Conservation (phyloP, 495 filamentous ascomycete species). For the Tuber indicum region DNA sequence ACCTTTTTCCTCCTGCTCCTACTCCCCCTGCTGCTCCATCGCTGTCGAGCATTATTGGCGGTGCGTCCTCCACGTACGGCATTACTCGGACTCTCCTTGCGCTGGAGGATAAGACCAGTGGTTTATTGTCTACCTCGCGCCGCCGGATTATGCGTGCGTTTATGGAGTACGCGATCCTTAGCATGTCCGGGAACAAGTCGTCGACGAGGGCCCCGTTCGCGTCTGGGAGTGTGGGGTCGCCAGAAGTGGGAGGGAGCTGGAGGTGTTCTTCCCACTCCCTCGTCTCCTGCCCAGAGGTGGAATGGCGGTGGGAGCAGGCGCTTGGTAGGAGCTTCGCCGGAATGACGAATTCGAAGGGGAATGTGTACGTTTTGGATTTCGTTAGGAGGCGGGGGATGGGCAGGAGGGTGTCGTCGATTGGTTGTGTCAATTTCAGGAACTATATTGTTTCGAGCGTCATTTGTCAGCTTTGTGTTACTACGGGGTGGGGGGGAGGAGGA, state of each 20-base stretch:
- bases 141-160: constrained; percentile 51
- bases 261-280: constrained; percentile 67
- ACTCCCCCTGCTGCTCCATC: constrained; percentile 42
- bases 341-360: constrained; percentile 84
- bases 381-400: constrained; percentile 64
- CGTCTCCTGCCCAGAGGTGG: constrained; percentile 42
- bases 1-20: constrained; percentile 52
- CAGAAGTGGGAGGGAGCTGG: constrained; percentile 71
- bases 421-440: constrained; percentile 80
- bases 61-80: constrained; percentile 65
- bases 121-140: constrained; percentile 25
- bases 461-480: not conserved
- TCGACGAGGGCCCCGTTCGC: constrained; percentile 56
- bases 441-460: constrained; percentile 5
- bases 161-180: constrained; percentile 65
- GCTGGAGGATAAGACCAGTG: constrained; percentile 47
- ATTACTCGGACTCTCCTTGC: constrained; percentile 65
- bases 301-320: constrained; percentile 55
- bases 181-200: constrained; percentile 80
- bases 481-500: not conserved
- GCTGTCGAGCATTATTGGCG: constrained; percentile 49
- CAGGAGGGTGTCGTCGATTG: constrained; percentile 61
- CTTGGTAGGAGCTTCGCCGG: constrained; percentile 63
- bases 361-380: constrained; percentile 58
- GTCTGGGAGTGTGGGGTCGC: constrained; percentile 52